Evolutionary conservation across 176 grass and related monocot genomes (phyloP), one percentile per base, ranked within the genome.

Genomic region (Urochloa ruziziensis): DNA sequence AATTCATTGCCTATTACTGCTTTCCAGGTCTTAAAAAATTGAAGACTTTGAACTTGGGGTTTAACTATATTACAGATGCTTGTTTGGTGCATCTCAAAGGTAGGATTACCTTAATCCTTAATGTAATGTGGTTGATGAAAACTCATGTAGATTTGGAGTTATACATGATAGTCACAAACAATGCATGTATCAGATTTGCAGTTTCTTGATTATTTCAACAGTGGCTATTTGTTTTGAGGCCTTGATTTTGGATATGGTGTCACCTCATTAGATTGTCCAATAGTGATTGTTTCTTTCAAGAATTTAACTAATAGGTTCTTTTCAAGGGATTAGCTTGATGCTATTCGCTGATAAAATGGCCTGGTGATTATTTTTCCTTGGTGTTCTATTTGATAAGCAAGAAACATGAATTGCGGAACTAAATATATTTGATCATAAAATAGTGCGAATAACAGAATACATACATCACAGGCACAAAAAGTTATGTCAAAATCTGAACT

Each of bases 51-150:
- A 89, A 91, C 74, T 82, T 98, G 89, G 91, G 96, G 19, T 98
- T 92, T 86, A 98, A 94, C 78, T 28, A 83, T 76, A 94, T 98
- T 59, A 94, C 89, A 42, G 89, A 98, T 87, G 80, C 89, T 66
- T 95, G 93, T 85, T 88, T 98, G 83, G 73, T 90, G 82, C 87
- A 98, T 77, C 79, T 95, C 19, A 90, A 90, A 90, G 90, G 90
- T 95, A 71, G 72, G 32, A 27, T 4, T 84, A 54, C 46, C 11
- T 71, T 83, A n/a, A 9, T 74, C 46, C 11, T 71, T 83, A n/a
- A 9, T 74, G 71, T 53, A 6, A 53, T 80, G 61, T 36, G 39
- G 19, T 73, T 52, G 33, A 37, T 52, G 33, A 37, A 34, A 16
- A 18, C 16, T 80, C 13, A 4, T 33, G 59, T 59, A 57, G 9